Evolutionary conservation across 2,329 filamentous ascomycete species (phyloP), one percentile per base, ranked within the genome.

Genomic region (Aspergillus chevalieri): DNA sequence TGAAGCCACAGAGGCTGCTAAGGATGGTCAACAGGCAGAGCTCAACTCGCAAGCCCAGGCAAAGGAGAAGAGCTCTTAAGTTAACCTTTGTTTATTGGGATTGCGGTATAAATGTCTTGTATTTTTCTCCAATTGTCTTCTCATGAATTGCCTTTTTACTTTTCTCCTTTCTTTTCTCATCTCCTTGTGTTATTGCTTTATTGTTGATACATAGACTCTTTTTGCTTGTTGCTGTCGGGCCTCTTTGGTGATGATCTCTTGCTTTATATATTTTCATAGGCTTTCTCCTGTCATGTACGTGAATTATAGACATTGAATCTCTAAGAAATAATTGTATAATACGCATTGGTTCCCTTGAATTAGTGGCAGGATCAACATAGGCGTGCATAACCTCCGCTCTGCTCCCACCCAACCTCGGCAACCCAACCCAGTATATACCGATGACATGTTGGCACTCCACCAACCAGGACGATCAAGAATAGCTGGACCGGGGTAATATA

Each of bases 1-100:
- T 6, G 71, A 77, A 58, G 72, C 73, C 2, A 70, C 70, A 30
- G 69, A 75, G 56, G 66, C 68, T 14, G 60, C 67, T 55, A 58
- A 63, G 22, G 71, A 73, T 52, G 65, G 72, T 48, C 65, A 67
- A 19, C 62, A 65, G 50, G 63, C 59, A 43, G 66, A 70, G 41
- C 55, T 68, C 48, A 51, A 49, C 14, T 57, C 57, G 48, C 51
- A 43, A 51, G 53, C 43, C 22, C 50, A 52, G 45, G 43, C 51
- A 38, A 56, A 57, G 48, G 58, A 65, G 53, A 63, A 66, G 55
- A 39, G 34, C 30, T 49, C 42, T 47, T 44, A 46, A 54, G 24
- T 34, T 17, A 50, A 61, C 9, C 36, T 49, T 52, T 49, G 43
- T 44, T 43, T 48, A 47, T 39, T 50, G 47, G 24, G 28, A 22